Evolutionary conservation across 2,329 filamentous ascomycete species (phyloP).

Genomic region (Aspergillus hiratsukae): DNA sequence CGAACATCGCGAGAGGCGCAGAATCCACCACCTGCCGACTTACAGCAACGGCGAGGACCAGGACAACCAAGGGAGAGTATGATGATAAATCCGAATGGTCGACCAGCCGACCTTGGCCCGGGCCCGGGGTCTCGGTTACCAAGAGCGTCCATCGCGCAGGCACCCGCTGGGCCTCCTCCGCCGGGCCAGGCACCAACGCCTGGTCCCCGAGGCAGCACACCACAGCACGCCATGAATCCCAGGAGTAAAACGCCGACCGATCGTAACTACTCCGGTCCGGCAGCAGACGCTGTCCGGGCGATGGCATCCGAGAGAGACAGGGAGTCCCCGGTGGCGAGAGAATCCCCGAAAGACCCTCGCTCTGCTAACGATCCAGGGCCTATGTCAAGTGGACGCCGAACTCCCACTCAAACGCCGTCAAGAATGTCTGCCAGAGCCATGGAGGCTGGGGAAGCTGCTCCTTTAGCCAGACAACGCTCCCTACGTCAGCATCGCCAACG

Average conservation of each 20-base stretch:
- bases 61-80: constrained; percentile 44
- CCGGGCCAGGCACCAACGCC: constrained; percentile 61
- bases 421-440: constrained; percentile 42
- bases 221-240: constrained; percentile 25
- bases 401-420: constrained; percentile 52
- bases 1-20: constrained; percentile 43
- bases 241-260: constrained; percentile 51
- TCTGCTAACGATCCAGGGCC: constrained; percentile 46
- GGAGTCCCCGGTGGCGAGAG: constrained; percentile 44
- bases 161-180: constrained; percentile 60
- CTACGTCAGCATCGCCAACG: constrained; percentile 57
- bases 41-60: constrained; percentile 31
- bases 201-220: constrained; percentile 48
- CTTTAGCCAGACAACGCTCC: constrained; percentile 46
- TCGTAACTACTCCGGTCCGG: constrained; percentile 40
- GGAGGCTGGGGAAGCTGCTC: constrained; percentile 44
- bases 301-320: constrained; percentile 45
- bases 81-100: constrained; percentile 20
- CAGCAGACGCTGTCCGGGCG: constrained; percentile 40
- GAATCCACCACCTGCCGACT: constrained; percentile 33
- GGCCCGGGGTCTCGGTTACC: constrained; percentile 55
- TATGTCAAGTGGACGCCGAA: constrained; percentile 57
- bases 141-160: constrained; percentile 55
- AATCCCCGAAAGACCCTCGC: constrained; percentile 35
- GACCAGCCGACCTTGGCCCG: constrained; percentile 27